These are phyloP conservation scores for Suillus placidus DNA, from an alignment of 768 basidiomycete genomes.

Conservation along the genomic window DNA sequence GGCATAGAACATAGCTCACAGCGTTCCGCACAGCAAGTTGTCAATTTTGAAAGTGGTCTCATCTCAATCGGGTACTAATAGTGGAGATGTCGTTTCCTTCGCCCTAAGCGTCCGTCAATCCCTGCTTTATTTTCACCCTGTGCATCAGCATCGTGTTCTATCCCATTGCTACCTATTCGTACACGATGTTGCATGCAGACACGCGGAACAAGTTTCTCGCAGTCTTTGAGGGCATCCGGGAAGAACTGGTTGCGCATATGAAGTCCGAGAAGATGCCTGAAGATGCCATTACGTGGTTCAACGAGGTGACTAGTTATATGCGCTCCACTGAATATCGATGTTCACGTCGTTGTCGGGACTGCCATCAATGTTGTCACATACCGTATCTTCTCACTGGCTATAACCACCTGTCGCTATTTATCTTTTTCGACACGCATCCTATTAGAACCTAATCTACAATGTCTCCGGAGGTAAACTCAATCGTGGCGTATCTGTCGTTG, in stretches of 20 bases:
- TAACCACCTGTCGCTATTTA: background rate
- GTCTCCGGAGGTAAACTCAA: slow-evolving; percentile 97
- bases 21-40: background rate
- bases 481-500: slow-evolving; percentile 92
- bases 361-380: background rate
- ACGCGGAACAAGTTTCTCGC: slow-evolving; percentile 66
- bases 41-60: background rate
- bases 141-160: background rate
- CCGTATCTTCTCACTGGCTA: background rate
- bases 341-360: background rate
- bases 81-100: background rate
- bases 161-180: background rate
- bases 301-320: slow-evolving; percentile 54
- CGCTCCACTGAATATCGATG: background rate
- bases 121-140: background rate
- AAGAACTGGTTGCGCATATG: slow-evolving; percentile 76
- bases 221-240: slow-evolving; percentile 70
- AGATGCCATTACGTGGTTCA: slow-evolving; percentile 86
- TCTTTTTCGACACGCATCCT: slow-evolving; percentile 9
- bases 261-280: slow-evolving; percentile 74
- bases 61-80: background rate
- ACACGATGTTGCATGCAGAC: slow-evolving; percentile 34
- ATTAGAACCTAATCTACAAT: slow-evolving; percentile 87
- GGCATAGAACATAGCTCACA: background rate
- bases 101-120: background rate